Evolutionary conservation across 75 land plant genomes (phyloP), one percentile per base, ranked within the genome.

Genomic region (Cunninghamia lanceolata): DNA sequence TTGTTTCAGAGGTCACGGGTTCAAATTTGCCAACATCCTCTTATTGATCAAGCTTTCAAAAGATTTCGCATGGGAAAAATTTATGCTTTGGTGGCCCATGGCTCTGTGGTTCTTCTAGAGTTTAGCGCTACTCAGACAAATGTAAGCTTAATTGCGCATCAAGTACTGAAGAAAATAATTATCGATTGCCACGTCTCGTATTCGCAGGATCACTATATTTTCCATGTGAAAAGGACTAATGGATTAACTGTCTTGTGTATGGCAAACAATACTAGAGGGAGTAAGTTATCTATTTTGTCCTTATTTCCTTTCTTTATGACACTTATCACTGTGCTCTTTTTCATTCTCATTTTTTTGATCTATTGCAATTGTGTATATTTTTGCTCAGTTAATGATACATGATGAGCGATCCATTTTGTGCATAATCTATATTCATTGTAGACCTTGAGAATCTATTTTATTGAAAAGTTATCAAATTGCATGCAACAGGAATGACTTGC

Each of bases 101-200:
- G 99, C 56, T 88, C 99, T 45, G 95, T 95, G 86, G 99, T 97
- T 13, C 88, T 97, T 82, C 97, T 96, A 82, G 99, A 97, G 87
- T 91, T 88, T 87, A 91, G 86, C 84, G 91, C 92, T 19, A 85
- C 92, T 21, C 63, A 93, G 39, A 90, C 90, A 40, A 97, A 94
- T 89, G 97, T 97, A 10, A 91, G 89, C 88, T 70, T 93, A 39
- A 91, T 97, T n/a, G 94, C 97, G 42, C 79, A 93, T 76, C 97
- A 95, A 86, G 91, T 97, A 45, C 85, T 97, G 87, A 97, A 97
- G 88, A 94, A 94, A 88, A 90, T 94, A 40, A 77, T 82, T 38
- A 84, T 83, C 54, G 99, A 95, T 85, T 91, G 89, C 83, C 89
- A 93, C 76, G 90, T 93, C 25, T 95, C 96, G 25, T 96, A 92